phyloP scores from a whole-genome alignment of 208 protist genomes.

The Jaenimonas drosophilae region DNA sequence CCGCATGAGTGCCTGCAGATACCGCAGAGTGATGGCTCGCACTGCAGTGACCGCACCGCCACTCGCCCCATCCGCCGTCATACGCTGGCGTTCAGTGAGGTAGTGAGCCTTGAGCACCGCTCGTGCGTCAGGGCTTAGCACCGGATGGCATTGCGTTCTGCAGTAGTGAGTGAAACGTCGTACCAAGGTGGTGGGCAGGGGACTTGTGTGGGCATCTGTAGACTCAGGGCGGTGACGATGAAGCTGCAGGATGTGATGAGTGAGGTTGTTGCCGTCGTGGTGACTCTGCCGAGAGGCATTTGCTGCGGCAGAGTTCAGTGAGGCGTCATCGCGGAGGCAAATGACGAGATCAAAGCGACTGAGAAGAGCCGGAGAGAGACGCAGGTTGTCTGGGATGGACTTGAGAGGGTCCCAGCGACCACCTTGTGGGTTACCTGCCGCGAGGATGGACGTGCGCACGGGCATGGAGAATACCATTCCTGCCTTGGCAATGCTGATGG shows the following conservation, averaged over 20 bases:
- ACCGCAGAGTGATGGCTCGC: constrained; percentile 87
- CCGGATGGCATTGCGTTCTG: constrained; percentile 53
- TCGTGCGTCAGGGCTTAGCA: constrained; percentile 38
- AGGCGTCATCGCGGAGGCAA: constrained; percentile 35
- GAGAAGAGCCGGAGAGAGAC: constrained; percentile 91
- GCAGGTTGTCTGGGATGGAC: constrained; percentile 95
- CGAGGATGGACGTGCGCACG: constrained; percentile 94
- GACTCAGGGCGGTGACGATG: constrained; percentile 19
- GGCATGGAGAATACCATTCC: constrained; percentile 96
- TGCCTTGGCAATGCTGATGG: constrained; percentile 98
- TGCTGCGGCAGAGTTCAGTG: too few species aligned
- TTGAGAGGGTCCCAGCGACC: constrained; percentile 90
- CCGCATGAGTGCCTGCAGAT: constrained; percentile 93
- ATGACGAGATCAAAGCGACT: constrained; percentile 99
- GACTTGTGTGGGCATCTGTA: not conserved
- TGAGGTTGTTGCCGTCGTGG: constrained; percentile 42
- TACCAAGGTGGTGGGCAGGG: constrained; percentile 41
- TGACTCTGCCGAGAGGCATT: too few species aligned
- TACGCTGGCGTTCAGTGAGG: constrained; percentile 34
- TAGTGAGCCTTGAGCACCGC: constrained; percentile 57
- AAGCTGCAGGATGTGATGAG: constrained; percentile 92
- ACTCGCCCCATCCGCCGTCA: constrained; percentile 5
- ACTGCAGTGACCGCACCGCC: constrained; percentile 9
- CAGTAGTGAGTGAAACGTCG: constrained; percentile 67
- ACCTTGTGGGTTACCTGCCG: constrained; percentile 97